Base-by-base conservation (phyloP, 768 basidiomycete genomes). In the Collybia sp. region DNA sequence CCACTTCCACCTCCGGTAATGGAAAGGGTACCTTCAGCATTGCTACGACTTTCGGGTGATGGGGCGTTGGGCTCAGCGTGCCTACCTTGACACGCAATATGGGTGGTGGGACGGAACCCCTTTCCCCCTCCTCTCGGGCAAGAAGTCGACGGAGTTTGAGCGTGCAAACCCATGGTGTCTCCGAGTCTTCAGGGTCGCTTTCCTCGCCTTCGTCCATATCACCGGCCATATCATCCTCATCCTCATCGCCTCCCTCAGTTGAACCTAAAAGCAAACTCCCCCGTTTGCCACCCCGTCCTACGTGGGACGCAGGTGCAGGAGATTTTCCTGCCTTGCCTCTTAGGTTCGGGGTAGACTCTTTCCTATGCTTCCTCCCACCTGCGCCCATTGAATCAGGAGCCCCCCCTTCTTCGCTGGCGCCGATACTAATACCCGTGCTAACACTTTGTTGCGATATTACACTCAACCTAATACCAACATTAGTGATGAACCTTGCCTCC, bases 121-220 rank as follows among this genome's bases (percentile, higher is more conserved):
- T 49, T 33, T 49, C 46, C 15, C 47, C 46, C 15, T 53, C 43
- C 30, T 36, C 6, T 38, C 55, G 45, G 9, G 54, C 63, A 30
- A 72, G n/a, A 6, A 37, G 58, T 17, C 77, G 68, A 16, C 83
- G 77, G 30, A 86, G 69, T 49, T 83, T 79, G 52, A 93, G 72
- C n/a, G 80, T 82, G 58, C 94, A 97, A 39, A 85, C 82, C 93
- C 93, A 98, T 0, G 95, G 93, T 17, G 92, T 93, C 64, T 98
- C 94, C 37, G 89, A 91, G 58, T 97, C 95, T 60, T 98, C 94
- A 0, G 93, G 89, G 53, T 98, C 95, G 49, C 88, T 92, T 38
- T 93, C 92, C 12, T 87, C 83, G 0, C 75, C 90, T 1, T 77
- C 75, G 40, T 83, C 81, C 12, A 63, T 67, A 8, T 57, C 52